These are phyloP conservation scores for Mimosa bimucronata DNA, from an alignment of 306 rosid genomes.

Conservation along the genomic window DNA sequence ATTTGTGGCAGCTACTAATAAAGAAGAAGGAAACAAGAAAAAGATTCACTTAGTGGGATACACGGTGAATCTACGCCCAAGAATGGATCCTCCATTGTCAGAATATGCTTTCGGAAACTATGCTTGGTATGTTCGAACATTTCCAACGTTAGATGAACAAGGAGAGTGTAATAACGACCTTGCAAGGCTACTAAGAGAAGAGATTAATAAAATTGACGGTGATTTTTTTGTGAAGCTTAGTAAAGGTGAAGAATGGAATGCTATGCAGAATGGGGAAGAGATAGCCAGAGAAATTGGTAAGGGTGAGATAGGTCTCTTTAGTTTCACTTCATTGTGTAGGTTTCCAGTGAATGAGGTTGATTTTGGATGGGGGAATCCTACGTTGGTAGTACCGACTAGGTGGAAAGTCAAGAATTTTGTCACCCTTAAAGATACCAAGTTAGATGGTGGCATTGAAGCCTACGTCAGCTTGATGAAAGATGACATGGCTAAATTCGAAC, in stretches of 20 bases:
- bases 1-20: constrained; percentile 28
- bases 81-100: constrained; percentile 34
- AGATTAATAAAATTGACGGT: constrained; percentile 7
- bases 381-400: constrained; percentile 36
- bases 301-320: background rate
- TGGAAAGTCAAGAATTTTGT: constrained; percentile 40
- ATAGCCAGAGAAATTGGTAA: background rate
- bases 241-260: background rate
- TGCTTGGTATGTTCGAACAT: background rate
- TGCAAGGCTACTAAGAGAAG: constrained; percentile 29
- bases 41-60: constrained; percentile 11
- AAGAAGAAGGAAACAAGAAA: background rate
- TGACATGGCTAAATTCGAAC: constrained; percentile 46
- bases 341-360: constrained; percentile 42
- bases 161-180: constrained; percentile 5
- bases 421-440: constrained; percentile 36
- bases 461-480: constrained; percentile 30
- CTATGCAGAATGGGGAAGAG: background rate
- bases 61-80: constrained; percentile 46
- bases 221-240: background rate
- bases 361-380: constrained; percentile 53
- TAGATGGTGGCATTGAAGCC: constrained; percentile 38
- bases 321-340: constrained; percentile 38
- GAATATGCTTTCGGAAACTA: constrained; percentile 41
- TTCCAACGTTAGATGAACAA: background rate